A percentile compares a stretch with the other conserved stretches of the same genome.
Conservation (phyloP, 768 basidiomycete species). For the Neoboletus brunneissimus region DNA sequence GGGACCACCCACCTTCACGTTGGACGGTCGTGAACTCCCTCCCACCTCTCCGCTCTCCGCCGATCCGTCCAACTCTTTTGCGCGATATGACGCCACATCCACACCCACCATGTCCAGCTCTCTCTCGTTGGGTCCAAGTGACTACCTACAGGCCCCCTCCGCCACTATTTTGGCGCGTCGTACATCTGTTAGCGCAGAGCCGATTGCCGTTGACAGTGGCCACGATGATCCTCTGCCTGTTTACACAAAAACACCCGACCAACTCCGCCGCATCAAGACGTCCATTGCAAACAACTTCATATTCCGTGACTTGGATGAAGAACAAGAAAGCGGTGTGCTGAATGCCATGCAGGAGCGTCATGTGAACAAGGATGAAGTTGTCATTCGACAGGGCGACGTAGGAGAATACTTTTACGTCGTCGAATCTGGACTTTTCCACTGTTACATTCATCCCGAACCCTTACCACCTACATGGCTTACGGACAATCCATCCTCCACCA, state of each 20-base stretch:
- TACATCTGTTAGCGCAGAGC: slow-evolving; percentile 94
- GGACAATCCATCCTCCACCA: slow-evolving; percentile 38
- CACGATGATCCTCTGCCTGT: slow-evolving; percentile 68
- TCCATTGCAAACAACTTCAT: slow-evolving; percentile 89
- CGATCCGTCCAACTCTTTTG: slow-evolving; percentile 44
- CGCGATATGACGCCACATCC: slow-evolving; percentile 45
- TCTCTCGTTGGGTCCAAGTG: slow-evolving; percentile 44
- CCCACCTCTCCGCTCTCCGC: slow-evolving; percentile 60
- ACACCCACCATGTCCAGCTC: slow-evolving; percentile 45
- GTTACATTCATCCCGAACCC: slow-evolving; percentile 72
- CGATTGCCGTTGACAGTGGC: slow-evolving; percentile 77
- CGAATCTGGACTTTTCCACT: slow-evolving; percentile 81
- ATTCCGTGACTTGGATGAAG: slow-evolving; percentile 95
- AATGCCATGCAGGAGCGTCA: slow-evolving; percentile 92
- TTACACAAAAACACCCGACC: slow-evolving; percentile 76
- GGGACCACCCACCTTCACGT: slow-evolving; percentile 55
- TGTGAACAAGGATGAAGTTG: slow-evolving; percentile 72
- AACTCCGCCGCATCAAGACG: slow-evolving; percentile 81
- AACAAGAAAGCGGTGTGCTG: slow-evolving; percentile 89
- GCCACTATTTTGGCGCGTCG: slow-evolving; percentile 85
- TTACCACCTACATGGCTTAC: slow-evolving; percentile 58
- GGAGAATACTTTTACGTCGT: slow-evolving; percentile 99
- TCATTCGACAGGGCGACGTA: slow-evolving; percentile 95
- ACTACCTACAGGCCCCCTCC: slow-evolving; percentile 70
- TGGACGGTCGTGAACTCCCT: slow-evolving; percentile 56